Evolutionary conservation across 2,329 filamentous ascomycete species (phyloP), one percentile per base, ranked within the genome.

Genomic region (Colletotrichum melonis): DNA sequence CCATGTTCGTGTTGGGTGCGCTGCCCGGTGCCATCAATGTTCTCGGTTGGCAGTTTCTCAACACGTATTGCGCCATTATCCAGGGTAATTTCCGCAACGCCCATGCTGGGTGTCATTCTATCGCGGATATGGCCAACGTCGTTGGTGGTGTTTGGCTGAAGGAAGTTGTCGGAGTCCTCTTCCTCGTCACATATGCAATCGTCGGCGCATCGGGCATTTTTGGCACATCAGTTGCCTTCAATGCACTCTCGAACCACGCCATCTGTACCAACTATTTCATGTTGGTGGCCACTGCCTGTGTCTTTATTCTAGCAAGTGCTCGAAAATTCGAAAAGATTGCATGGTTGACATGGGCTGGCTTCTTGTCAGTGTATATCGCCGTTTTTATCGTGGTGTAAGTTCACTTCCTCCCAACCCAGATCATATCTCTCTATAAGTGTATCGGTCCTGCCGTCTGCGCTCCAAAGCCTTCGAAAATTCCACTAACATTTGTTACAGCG

Each of bases 341-440:
- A 3, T 92, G 89, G 88, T 80, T 92, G 56, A 90, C 89, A 0
- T 92, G 88, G 87, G 86, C 85, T 12, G 91, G 90, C 0, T 91
- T 92, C 76, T 70, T 86, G 5, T 89, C 86, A 32, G 87, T 92
- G 49, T 91, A 89, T 75, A 80, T 86, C 19, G 89, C 90, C 4
- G 86, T 91, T 0, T 86, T 90, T 72, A 89, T 90, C 67, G 83
- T 90, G 59, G 88, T 90, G 76, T 83, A 78, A 77, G 82, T 79
- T n/a, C 8, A 42, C 7, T 19, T 4, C 16, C 7, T 12, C 38
- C 5, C 6, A 19, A 42, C 16, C 38, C 16, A 42, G 5, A 42
- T 16, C 38, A 42, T 19, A 42, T 7, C 2, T 42, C 38, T 19
- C 0, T 42, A 16, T 3, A 1, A 42, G 14, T 8, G 16, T 42